Evolutionary conservation across 371 early-diverging fungal species (phyloP).

Genomic region (Mucor saturninus): DNA sequence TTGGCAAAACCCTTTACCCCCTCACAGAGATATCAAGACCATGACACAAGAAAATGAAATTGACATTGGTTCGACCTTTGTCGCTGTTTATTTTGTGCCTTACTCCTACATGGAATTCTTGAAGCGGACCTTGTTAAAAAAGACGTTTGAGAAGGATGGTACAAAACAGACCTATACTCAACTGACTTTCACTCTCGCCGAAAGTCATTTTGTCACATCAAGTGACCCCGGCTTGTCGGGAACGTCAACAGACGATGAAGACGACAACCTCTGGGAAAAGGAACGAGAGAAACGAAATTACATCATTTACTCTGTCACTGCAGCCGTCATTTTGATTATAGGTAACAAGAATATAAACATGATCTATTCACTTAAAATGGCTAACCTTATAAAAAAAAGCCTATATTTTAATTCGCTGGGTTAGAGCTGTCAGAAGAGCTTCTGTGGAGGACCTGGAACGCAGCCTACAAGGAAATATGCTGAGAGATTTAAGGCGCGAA

Average conservation of each 20-base stretch:
- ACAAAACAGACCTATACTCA: slow-evolving; percentile 18
- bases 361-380: no score
- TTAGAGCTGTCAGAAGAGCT: slow-evolving; percentile 16
- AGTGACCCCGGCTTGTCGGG: slow-evolving; percentile 8
- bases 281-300: slow-evolving; percentile 15
- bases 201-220: slow-evolving; percentile 19
- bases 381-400: not conserved
- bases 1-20: slow-evolving; percentile 26
- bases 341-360: not conserved
- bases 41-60: slow-evolving; percentile 46
- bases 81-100: slow-evolving; percentile 41
- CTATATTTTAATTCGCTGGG: slow-evolving; percentile 16
- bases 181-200: slow-evolving; percentile 20
- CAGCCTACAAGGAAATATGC: not conserved
- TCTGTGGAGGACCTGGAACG: slow-evolving; percentile 3
- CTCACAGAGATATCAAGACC: slow-evolving; percentile 27
- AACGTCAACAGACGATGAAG: not conserved
- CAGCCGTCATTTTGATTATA: slow-evolving; percentile 8
- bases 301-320: slow-evolving; percentile 20
- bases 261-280: not conserved
- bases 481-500: not conserved
- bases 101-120: slow-evolving; percentile 26
- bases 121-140: slow-evolving; percentile 14
- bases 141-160: slow-evolving; percentile 3
- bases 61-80: slow-evolving; percentile 15